phyloP scores from a whole-genome alignment of 2,329 filamentous ascomycete genomes.

The Cladophialophora exuberans region DNA sequence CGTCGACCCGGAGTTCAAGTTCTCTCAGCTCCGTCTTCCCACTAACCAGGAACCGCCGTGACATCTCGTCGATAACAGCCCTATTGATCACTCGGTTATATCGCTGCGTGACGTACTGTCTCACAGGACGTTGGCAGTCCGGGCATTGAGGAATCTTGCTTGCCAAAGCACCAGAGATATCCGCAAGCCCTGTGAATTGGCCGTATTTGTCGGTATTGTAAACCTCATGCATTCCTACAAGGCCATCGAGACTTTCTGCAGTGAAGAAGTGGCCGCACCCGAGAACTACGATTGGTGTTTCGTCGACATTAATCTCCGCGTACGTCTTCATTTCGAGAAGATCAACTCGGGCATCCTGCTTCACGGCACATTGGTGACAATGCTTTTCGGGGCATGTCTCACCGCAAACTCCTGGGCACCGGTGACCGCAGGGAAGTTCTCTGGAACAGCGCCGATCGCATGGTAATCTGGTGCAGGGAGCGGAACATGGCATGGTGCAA shows the following conservation, averaged over 20 bases:
- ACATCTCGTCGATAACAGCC: conserved; percentile 61
- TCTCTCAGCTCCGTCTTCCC: conserved; percentile 34
- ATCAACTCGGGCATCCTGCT: conserved; percentile 59
- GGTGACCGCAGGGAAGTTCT: conserved; percentile 61
- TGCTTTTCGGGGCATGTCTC: conserved; percentile 61
- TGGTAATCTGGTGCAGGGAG: conserved; percentile 68
- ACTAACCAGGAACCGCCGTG: conserved; percentile 25
- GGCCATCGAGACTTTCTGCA: conserved; percentile 62
- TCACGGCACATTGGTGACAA: conserved; percentile 55
- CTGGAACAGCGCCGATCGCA: conserved; percentile 64
- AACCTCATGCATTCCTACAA: conserved; percentile 54
- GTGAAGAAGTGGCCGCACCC: conserved; percentile 68
- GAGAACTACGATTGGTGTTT: conserved; percentile 65
- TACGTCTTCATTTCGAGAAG: conserved; percentile 60
- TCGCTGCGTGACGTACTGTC: conserved; percentile 54
- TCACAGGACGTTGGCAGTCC: conserved; percentile 61
- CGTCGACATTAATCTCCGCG: conserved; percentile 59
- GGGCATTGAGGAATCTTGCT: conserved; percentile 59
- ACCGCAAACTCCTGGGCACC: conserved; percentile 68
- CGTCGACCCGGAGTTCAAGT: conserved; percentile 2
- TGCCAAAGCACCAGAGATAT: conserved; percentile 53
- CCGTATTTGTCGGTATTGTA: conserved; percentile 34
- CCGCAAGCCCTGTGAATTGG: conserved; percentile 33
- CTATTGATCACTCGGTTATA: conserved; percentile 66
- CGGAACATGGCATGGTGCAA: conserved; percentile 64